Evolutionary conservation across 768 basidiomycete genomes (phyloP).

Genomic region (Termitomyces sp.): DNA sequence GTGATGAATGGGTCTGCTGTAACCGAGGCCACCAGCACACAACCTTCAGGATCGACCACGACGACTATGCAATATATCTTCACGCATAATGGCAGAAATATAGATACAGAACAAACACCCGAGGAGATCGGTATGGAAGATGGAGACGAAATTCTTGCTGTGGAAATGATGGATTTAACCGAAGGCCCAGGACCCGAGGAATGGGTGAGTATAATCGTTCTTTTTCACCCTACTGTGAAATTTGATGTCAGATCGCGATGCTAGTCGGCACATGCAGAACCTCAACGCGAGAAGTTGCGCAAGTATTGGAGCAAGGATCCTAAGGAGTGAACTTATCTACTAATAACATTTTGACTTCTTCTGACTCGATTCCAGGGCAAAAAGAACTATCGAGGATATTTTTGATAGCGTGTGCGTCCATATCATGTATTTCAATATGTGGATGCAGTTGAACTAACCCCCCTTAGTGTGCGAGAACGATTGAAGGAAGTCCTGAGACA

Average conservation of each 20-base stretch:
- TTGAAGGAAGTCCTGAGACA: slow-evolving; percentile 85
- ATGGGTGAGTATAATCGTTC: slow-evolving; percentile 44
- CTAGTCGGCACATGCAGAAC: slow-evolving; percentile 65
- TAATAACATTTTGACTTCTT: not conserved
- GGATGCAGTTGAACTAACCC: slow-evolving; percentile 1
- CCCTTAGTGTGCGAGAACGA: slow-evolving; percentile 71
- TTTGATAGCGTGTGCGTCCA: slow-evolving; percentile 78
- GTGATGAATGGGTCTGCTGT: slow-evolving; percentile 48
- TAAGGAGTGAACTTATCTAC: slow-evolving; percentile 47
- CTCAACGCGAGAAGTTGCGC: slow-evolving; percentile 64
- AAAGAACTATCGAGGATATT: slow-evolving; percentile 73
- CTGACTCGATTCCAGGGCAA: slow-evolving; percentile 47
- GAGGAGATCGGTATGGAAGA: slow-evolving; percentile 88
- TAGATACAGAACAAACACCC: slow-evolving; percentile 82
- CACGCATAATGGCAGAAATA: slow-evolving; percentile 73
- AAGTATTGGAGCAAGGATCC: slow-evolving; percentile 83
- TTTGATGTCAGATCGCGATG: not conserved
- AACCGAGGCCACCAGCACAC: slow-evolving; percentile 45
- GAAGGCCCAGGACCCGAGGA: slow-evolving; percentile 60
- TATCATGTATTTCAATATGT: not conserved
- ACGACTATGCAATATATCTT: slow-evolving; percentile 77
- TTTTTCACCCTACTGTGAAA: not conserved
- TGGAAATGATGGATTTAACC: slow-evolving; percentile 89
- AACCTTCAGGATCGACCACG: slow-evolving; percentile 36
- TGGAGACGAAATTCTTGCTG: slow-evolving; percentile 83